phyloP scores from a whole-genome alignment of 129 eudicot species.

The Rutidosis leptorrhynchoides region DNA sequence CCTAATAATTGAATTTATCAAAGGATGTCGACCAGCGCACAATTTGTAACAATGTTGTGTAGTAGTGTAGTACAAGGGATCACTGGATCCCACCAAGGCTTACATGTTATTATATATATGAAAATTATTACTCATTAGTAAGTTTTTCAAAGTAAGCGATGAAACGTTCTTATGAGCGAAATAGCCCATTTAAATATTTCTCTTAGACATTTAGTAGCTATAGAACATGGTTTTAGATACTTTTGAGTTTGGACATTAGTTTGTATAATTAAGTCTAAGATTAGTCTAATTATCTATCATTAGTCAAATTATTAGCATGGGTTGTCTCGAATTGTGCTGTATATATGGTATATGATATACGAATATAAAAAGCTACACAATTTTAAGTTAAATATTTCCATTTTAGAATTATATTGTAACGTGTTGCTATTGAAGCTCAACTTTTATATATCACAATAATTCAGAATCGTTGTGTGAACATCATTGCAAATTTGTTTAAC shows the following conservation, averaged over 20 bases:
- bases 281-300: neutral
- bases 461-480: slow-evolving; percentile 90
- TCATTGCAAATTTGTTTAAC: slow-evolving; percentile 75
- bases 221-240: neutral
- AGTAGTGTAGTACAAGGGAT: slow-evolving; percentile 8
- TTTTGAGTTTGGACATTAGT: neutral
- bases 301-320: slow-evolving; percentile 7
- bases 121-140: too few relatives aligned
- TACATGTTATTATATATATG: too few relatives aligned
- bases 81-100: slow-evolving; percentile 19
- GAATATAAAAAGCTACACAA: neutral
- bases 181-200: too few relatives aligned
- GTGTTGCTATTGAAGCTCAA: neutral
- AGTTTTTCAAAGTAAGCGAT: too few relatives aligned
- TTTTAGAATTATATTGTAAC: slow-evolving; percentile 3
- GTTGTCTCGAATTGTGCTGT: neutral
- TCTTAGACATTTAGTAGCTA: too few relatives aligned
- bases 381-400: neutral
- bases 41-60: neutral
- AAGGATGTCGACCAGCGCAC: neutral
- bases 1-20: neutral
- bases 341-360: neutral
- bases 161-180: too few relatives aligned
- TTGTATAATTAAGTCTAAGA: neutral
- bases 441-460: neutral